phyloP scores from a whole-genome alignment of 2,329 filamentous ascomycete genomes.

The Fusarium sp. region DNA sequence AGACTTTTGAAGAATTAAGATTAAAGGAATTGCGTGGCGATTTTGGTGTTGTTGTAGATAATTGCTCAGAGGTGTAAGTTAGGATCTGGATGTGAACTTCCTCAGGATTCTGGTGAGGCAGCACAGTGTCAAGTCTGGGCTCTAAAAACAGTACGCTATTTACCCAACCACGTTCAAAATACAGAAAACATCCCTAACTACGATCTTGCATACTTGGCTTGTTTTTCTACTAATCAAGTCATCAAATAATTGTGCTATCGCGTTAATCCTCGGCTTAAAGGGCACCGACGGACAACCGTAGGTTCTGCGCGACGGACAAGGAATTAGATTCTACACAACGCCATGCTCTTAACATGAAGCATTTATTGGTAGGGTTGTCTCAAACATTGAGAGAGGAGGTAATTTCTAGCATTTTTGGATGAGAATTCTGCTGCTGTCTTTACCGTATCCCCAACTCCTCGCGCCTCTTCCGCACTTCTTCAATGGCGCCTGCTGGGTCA shows the following conservation, averaged over 20 bases:
- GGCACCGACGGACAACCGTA: not conserved
- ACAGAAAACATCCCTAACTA: not conserved
- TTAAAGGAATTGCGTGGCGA: not conserved
- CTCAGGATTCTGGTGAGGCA: not conserved
- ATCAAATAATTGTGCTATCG: not conserved
- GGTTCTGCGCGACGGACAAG: not conserved
- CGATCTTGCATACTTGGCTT: not conserved
- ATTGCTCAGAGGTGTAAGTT: not conserved
- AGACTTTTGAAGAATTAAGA: too few species aligned
- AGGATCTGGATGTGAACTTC: not conserved
- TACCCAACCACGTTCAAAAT: not conserved
- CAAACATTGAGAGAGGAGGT: not conserved
- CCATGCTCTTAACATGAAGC: not conserved
- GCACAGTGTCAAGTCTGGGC: not conserved
- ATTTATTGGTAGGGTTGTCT: not conserved
- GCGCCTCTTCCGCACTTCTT: slow-evolving; percentile 64
- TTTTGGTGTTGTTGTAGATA: not conserved
- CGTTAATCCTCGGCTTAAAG: not conserved
- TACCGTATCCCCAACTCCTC: slow-evolving; percentile 61
- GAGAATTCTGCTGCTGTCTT: not conserved
- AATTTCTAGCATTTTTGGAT: not conserved
- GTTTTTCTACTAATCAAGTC: not conserved
- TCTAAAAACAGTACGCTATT: not conserved
- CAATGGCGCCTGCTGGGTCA: slow-evolving; percentile 68
- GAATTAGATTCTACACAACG: not conserved